Conservation (phyloP, 2,329 filamentous ascomycete species). For the Penicillium sp. region DNA sequence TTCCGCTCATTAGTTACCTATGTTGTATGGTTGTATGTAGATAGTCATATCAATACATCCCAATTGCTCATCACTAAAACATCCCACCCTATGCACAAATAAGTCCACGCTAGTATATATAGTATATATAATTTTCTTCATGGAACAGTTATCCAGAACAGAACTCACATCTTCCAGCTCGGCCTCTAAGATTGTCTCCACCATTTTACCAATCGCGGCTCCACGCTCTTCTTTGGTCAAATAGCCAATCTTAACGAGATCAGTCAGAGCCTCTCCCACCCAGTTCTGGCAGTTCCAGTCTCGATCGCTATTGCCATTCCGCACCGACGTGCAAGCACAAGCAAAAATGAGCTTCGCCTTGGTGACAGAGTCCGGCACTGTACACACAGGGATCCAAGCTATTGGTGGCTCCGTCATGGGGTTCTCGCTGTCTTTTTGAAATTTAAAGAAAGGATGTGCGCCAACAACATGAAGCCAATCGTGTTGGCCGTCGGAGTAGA, state of each 20-base stretch:
- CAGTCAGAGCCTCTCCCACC: constrained; percentile 29
- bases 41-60: too few relatives aligned
- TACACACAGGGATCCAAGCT: constrained; percentile 18
- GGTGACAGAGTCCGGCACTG: constrained; percentile 7
- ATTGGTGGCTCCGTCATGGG: constrained; percentile 11
- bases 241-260: constrained; percentile 22
- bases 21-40: too few relatives aligned
- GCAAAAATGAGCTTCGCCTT: constrained; percentile 17
- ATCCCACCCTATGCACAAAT: not conserved
- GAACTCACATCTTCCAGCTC: constrained; percentile 16
- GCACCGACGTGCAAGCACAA: constrained; percentile 21
- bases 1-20: too few relatives aligned
- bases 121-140: not conserved
- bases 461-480: constrained; percentile 26
- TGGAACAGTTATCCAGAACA: not conserved
- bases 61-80: not conserved
- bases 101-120: not conserved
- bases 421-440: constrained; percentile 10
- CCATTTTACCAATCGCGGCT: constrained; percentile 26
- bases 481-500: constrained; percentile 14
- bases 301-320: constrained; percentile 21
- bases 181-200: constrained; percentile 29
- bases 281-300: constrained; percentile 37
- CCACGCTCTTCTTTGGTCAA: constrained; percentile 18
- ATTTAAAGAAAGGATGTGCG: constrained; percentile 28